A percentile compares a stretch with the other conserved stretches of the same genome.
These are phyloP conservation scores for Nicotiana knightiana DNA, from an alignment of 257 asterid genomes.

Conservation along the genomic window DNA sequence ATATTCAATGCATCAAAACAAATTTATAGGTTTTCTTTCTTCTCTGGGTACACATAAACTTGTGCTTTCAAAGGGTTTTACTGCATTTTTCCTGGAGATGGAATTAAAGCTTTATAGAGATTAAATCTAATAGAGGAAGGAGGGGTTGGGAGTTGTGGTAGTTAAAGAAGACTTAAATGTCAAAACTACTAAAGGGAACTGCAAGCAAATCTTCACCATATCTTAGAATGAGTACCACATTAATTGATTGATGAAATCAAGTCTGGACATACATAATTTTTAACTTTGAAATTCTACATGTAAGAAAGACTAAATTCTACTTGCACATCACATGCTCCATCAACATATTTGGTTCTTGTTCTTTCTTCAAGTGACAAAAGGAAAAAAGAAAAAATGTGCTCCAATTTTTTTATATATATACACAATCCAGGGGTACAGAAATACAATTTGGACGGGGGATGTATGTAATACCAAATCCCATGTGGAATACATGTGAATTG, in stretches of 20 bases:
- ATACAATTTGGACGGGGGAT: background rate
- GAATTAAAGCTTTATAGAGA: background rate
- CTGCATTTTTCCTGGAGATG: background rate
- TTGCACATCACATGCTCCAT: background rate
- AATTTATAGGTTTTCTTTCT: background rate
- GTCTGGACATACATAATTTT: background rate
- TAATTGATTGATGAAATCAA: background rate
- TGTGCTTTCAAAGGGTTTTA: background rate
- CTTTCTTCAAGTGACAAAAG: background rate
- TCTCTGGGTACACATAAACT: background rate
- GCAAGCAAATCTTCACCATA: conserved; percentile 2
- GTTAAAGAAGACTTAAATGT: conserved; percentile 3
- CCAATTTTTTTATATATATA: background rate
- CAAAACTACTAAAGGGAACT: background rate
- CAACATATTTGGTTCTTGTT: background rate
- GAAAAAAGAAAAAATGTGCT: background rate
- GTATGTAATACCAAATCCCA: background rate
- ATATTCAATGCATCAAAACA: background rate
- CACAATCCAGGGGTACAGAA: background rate
- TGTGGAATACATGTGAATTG: conserved; percentile 12
- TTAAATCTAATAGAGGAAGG: background rate
- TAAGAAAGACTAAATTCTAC: background rate
- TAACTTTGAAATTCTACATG: background rate
- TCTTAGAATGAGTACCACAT: conserved; percentile 8
- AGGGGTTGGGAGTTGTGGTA: background rate